phyloP scores from a whole-genome alignment of 2,329 filamentous ascomycete species.

The Exserohilum rostratum region DNA sequence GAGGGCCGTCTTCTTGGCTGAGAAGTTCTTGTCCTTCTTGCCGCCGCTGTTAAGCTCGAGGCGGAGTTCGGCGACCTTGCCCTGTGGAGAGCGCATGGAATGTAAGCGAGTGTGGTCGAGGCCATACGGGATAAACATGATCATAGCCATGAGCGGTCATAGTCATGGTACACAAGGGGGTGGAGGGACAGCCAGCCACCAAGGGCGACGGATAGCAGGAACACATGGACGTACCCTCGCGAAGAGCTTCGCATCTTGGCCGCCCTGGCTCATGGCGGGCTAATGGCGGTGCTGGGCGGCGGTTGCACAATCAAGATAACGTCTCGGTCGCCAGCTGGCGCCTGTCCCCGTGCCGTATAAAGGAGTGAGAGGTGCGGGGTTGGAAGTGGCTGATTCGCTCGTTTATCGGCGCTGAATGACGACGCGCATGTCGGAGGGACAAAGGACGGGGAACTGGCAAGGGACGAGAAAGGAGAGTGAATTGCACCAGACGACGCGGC shows the following conservation, averaged over 20 bases:
- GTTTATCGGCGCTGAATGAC: conserved; percentile 12
- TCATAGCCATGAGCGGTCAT: conserved; percentile 23
- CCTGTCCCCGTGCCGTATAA: conserved; percentile 26
- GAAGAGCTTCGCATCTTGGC: conserved; percentile 99
- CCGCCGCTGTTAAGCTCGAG: conserved; percentile 90
- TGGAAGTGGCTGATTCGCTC: conserved; percentile 18
- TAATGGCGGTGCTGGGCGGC: conserved; percentile 38
- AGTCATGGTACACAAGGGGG: neutral
- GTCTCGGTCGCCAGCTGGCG: conserved; percentile 36
- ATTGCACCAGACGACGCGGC: conserved; percentile 7
- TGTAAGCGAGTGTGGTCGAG: conserved; percentile 57
- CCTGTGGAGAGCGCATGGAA: conserved; percentile 66
- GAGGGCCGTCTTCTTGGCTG: conserved; percentile 93
- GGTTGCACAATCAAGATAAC: conserved; percentile 30
- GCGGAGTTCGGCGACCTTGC: conserved; percentile 97
- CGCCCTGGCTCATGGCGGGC: conserved; percentile 66
- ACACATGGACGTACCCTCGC: conserved; percentile 75
- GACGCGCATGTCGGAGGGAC: conserved; percentile 27
- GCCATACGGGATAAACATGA: conserved; percentile 50
- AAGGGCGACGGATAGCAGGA: conserved; percentile 21
- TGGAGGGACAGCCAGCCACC: neutral
- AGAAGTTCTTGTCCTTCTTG: conserved; percentile 98
- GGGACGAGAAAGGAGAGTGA: neutral
- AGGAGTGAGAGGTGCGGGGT: conserved; percentile 11
- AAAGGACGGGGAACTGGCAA: neutral